Percentiles rank a stretch among this genome's conserved stretches.
These are phyloP conservation scores for Magnusiomyces ingens DNA, from an alignment of 1,139 yeast species.

Conservation along the genomic window DNA sequence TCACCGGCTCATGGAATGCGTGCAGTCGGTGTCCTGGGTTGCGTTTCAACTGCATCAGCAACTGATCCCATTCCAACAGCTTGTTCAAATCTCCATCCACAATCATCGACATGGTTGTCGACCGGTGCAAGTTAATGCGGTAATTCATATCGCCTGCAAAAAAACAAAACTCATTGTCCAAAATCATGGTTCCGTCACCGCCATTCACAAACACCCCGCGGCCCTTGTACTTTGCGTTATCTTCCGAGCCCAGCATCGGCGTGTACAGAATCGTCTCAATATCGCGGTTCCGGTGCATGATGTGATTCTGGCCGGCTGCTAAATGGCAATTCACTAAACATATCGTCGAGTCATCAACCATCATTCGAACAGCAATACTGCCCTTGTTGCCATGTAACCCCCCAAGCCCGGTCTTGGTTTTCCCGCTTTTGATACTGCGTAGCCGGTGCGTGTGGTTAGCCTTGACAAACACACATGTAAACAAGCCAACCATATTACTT, in stretches of 20 bases:
- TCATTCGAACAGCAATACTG: conserved; percentile 78
- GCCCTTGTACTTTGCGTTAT: conserved; percentile 34
- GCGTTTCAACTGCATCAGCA: conserved; percentile 60
- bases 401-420: conserved; percentile 89
- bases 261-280: conserved; percentile 60
- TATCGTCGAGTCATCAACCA: conserved; percentile 63
- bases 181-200: conserved; percentile 43
- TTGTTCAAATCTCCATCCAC: conserved; percentile 45
- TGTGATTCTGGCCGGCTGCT: conserved; percentile 81
- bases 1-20: conserved; percentile 68
- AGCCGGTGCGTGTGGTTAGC: conserved; percentile 44
- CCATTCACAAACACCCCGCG: conserved; percentile 41
- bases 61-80: conserved; percentile 68
- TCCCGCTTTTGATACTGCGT: conserved; percentile 64
- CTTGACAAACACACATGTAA: conserved; percentile 60
- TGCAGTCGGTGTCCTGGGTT: conserved; percentile 59
- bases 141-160: conserved; percentile 95
- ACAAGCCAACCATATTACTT: conserved; percentile 83
- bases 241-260: conserved; percentile 45
- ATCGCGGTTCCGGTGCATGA: conserved; percentile 80
- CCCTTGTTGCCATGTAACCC: conserved; percentile 97
- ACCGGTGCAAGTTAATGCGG: conserved; percentile 64
- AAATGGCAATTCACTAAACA: conserved; percentile 83
- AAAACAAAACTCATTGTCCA: conserved; percentile 78
- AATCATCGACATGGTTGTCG: conserved; percentile 54